phyloP scores from a whole-genome alignment of 2,329 filamentous ascomycete genomes.

The Arachnomyces sp. region DNA sequence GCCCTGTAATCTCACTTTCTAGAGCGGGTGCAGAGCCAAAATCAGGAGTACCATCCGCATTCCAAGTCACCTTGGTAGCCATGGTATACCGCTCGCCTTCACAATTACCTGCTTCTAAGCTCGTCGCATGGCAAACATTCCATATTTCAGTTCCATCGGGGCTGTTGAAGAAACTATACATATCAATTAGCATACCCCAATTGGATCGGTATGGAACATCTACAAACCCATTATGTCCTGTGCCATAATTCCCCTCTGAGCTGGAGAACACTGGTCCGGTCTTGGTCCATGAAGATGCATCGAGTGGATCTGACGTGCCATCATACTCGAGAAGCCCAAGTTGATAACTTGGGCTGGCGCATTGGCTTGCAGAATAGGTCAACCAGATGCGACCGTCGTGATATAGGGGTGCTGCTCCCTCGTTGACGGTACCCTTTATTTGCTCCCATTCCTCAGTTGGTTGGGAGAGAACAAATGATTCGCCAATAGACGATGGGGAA shows the following conservation, averaged over 20 bases:
- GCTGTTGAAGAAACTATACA: constrained; percentile 46
- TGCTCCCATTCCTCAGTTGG: constrained; percentile 47
- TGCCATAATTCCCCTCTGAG: constrained; percentile 50
- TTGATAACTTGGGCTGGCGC: constrained; percentile 47
- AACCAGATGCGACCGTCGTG: constrained; percentile 46
- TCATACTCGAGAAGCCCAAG: constrained; percentile 48
- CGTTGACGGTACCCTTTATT: constrained; percentile 44
- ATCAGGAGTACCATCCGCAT: constrained; percentile 45
- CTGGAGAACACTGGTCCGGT: constrained; percentile 43
- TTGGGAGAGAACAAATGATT: constrained; percentile 41
- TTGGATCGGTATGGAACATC: too few relatives aligned
- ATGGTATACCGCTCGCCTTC: constrained; percentile 48
- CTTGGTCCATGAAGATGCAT: constrained; percentile 43
- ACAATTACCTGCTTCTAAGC: constrained; percentile 41
- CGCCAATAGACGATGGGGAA: constrained; percentile 37
- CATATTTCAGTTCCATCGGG: constrained; percentile 47
- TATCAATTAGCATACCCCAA: background rate
- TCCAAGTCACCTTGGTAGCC: constrained; percentile 44
- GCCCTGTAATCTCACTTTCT: background rate
- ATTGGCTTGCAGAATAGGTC: constrained; percentile 48
- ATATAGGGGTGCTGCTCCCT: constrained; percentile 47
- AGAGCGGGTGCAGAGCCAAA: constrained; percentile 32
- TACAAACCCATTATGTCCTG: constrained; percentile 46
- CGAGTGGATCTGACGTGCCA: constrained; percentile 40
- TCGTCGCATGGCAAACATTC: constrained; percentile 50